Conservation (phyloP, 305 asterid genomes). For the Nicotiana rustica region DNA sequence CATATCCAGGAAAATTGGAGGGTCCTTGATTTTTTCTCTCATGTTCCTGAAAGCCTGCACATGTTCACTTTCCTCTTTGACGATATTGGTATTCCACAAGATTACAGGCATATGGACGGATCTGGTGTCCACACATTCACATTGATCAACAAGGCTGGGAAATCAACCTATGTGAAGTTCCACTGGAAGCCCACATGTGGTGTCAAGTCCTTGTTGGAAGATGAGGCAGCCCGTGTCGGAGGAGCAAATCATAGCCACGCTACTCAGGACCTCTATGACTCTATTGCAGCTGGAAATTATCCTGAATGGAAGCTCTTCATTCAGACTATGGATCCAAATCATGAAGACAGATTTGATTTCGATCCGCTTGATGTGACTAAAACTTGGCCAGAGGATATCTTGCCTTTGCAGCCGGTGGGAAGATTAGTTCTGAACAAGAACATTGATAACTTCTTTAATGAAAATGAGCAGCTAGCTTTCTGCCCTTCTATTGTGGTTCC, state of each 20-base stretch:
- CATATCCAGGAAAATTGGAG: slow-evolving; percentile 98
- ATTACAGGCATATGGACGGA: slow-evolving; percentile 47
- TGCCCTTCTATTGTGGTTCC: slow-evolving; percentile 42
- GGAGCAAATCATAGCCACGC: slow-evolving; percentile 48
- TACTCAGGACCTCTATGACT: slow-evolving; percentile 44
- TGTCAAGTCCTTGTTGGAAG: slow-evolving; percentile 43
- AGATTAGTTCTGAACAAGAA: slow-evolving; percentile 46
- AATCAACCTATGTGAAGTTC: slow-evolving; percentile 43
- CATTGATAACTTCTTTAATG: slow-evolving; percentile 44
- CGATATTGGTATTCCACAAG: slow-evolving; percentile 40
- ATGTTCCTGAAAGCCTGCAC: slow-evolving; percentile 43
- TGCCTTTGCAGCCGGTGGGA: slow-evolving; percentile 47
- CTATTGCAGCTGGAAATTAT: slow-evolving; percentile 47
- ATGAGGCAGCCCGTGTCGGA: slow-evolving; percentile 41
- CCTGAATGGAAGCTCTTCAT: slow-evolving; percentile 48
- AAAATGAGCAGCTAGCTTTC: slow-evolving; percentile 43
- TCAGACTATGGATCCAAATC: slow-evolving; percentile 41
- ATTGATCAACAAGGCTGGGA: slow-evolving; percentile 42
- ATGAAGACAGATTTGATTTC: slow-evolving; percentile 41
- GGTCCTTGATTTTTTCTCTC: slow-evolving; percentile 80
- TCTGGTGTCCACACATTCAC: slow-evolving; percentile 47
- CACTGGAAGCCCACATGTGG: slow-evolving; percentile 50
- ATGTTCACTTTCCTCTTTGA: slow-evolving; percentile 44
- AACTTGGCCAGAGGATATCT: slow-evolving; percentile 44
- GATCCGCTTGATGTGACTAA: slow-evolving; percentile 44